Conservation (phyloP, 1,139 yeast genomes). For the Taphrina betulina region DNA sequence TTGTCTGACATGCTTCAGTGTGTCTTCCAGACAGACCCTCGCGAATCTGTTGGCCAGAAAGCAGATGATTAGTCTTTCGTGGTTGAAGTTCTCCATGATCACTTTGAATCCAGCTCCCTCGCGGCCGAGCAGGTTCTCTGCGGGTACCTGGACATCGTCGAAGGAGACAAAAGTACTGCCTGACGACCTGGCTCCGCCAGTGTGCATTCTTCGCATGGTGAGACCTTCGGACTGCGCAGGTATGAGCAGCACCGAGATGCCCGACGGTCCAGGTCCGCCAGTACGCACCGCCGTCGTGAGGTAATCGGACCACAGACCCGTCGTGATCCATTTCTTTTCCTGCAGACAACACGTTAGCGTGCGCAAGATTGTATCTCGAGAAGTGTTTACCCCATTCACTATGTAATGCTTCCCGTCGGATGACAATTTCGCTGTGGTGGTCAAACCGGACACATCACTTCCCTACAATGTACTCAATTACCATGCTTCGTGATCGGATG, state of each 20-base stretch:
- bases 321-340: not conserved
- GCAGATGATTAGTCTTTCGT: slow-evolving; percentile 49
- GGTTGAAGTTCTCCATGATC: slow-evolving; percentile 48
- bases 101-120: slow-evolving; percentile 50
- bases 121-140: slow-evolving; percentile 48
- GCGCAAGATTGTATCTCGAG: slow-evolving; percentile 53
- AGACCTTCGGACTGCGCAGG: slow-evolving; percentile 48
- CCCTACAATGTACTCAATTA: too few relatives aligned
- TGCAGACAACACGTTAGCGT: slow-evolving; percentile 45
- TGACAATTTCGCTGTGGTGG: slow-evolving; percentile 46
- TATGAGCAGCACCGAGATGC: slow-evolving; percentile 48
- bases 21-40: slow-evolving; percentile 49
- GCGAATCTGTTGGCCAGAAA: slow-evolving; percentile 48
- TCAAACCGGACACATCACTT: slow-evolving; percentile 50
- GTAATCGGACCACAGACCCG: slow-evolving; percentile 42
- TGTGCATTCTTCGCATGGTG: slow-evolving; percentile 45
- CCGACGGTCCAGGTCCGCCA: slow-evolving; percentile 47
- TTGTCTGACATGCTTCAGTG: slow-evolving; percentile 45
- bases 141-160: slow-evolving; percentile 51
- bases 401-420: slow-evolving; percentile 48
- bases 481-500: too few relatives aligned
- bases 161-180: slow-evolving; percentile 48
- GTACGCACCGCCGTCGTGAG: slow-evolving; percentile 52
- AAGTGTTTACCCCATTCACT: slow-evolving; percentile 50
- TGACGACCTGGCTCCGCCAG: slow-evolving; percentile 48